These are phyloP conservation scores for Physocladia obscura DNA, from an alignment of 192 early-diverging fungal species.

Conservation along the genomic window DNA sequence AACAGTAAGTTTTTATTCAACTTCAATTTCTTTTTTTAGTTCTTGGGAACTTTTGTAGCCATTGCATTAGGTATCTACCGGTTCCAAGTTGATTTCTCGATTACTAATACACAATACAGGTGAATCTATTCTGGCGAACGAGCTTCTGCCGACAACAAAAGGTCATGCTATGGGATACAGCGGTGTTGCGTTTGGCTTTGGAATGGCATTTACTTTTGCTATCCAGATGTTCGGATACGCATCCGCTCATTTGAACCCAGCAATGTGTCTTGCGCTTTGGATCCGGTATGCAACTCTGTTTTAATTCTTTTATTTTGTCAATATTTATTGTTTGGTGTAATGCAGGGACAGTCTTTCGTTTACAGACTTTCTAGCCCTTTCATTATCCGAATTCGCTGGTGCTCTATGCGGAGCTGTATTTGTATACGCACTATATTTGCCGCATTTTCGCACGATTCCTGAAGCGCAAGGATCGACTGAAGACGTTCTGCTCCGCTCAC, in stretches of 20 bases:
- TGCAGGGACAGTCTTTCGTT: conserved; percentile 4
- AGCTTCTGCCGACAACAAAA: conserved; percentile 30
- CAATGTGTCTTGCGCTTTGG: conserved; percentile 21
- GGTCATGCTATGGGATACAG: conserved; percentile 36
- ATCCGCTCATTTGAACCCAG: conserved; percentile 36
- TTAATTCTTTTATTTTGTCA: not conserved
- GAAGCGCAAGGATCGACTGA: conserved; percentile 5
- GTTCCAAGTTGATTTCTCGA: not conserved
- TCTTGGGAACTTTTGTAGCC: conserved; percentile 24
- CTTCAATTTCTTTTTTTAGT: conserved; percentile 4
- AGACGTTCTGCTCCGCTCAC: conserved; percentile 22
- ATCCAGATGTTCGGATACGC: conserved; percentile 33
- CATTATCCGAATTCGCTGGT: conserved; percentile 25
- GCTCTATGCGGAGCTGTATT: conserved; percentile 18
- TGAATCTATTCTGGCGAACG: conserved; percentile 29
- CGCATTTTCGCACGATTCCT: conserved; percentile 30
- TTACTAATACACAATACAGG: not conserved
- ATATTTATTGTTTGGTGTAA: not conserved
- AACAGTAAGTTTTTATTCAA: not conserved
- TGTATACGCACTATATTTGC: conserved; percentile 31
- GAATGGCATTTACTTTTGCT: conserved; percentile 26
- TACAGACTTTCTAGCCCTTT: conserved; percentile 27
- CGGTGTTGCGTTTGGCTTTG: conserved; percentile 26
- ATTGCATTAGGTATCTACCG: conserved; percentile 11
- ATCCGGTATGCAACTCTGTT: not conserved